Evolutionary conservation across 441 rosid species (phyloP).

Genomic region (Breynia disticha): DNA sequence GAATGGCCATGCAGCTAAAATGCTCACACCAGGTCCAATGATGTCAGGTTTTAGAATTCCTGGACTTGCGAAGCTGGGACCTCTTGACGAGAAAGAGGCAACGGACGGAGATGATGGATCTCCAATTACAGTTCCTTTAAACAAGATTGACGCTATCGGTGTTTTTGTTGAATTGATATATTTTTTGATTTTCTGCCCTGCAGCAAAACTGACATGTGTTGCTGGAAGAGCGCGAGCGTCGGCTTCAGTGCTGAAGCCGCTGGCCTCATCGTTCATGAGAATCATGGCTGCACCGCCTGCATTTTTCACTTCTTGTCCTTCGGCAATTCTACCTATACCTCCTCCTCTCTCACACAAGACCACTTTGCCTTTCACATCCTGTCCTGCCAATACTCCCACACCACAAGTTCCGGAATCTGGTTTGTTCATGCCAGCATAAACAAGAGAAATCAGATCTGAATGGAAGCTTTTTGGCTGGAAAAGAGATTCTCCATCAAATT

Average conservation of each 20-base stretch:
- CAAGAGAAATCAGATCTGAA: slow-evolving; percentile 20
- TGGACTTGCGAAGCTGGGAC: slow-evolving; percentile 33
- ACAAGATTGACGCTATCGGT: slow-evolving; percentile 28
- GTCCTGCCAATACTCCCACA: slow-evolving; percentile 23
- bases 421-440: slow-evolving; percentile 26
- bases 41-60: slow-evolving; percentile 43
- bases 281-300: slow-evolving; percentile 41
- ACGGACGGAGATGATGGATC: slow-evolving; percentile 25
- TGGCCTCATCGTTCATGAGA: slow-evolving; percentile 25
- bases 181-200: slow-evolving; percentile 33
- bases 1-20: slow-evolving; percentile 45
- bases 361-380: slow-evolving; percentile 27
- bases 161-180: slow-evolving; percentile 29
- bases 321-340: slow-evolving; percentile 17
- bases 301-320: slow-evolving; percentile 28
- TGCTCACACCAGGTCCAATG: slow-evolving; percentile 32
- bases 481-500: slow-evolving; percentile 28
- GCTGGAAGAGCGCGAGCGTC: slow-evolving; percentile 43
- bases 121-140: slow-evolving; percentile 35
- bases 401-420: slow-evolving; percentile 20
- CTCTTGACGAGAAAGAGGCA: slow-evolving; percentile 42
- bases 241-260: slow-evolving; percentile 17
- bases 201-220: slow-evolving; percentile 30
- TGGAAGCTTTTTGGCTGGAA: slow-evolving; percentile 26
- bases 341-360: slow-evolving; percentile 28